Conservation (phyloP, 78 protist genomes). For the Creolimax fragrantissima region DNA sequence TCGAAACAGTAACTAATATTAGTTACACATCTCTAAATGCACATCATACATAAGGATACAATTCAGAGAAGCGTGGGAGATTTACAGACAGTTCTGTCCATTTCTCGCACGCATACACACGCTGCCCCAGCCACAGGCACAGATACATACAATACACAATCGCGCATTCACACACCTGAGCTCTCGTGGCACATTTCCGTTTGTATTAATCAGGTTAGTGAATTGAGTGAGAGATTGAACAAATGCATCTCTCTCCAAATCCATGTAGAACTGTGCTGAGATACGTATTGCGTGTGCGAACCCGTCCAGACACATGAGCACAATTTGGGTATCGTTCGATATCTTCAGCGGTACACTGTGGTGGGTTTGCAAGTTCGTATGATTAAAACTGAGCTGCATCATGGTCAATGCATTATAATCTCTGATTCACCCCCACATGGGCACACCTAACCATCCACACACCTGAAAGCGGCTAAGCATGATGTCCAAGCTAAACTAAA, state of each 20-base stretch:
- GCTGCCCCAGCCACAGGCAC: too few relatives aligned
- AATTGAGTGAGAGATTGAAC: conserved; percentile 77
- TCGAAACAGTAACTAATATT: too few relatives aligned
- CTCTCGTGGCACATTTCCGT: background rate
- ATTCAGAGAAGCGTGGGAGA: too few relatives aligned
- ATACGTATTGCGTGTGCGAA: conserved; percentile 58
- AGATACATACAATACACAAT: too few relatives aligned
- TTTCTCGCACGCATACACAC: too few relatives aligned
- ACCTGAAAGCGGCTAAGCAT: conserved; percentile 21
- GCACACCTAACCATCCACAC: background rate
- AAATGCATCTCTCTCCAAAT: conserved; percentile 81
- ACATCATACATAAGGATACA: too few relatives aligned
- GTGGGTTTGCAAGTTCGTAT: conserved; percentile 51
- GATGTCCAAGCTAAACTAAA: conserved; percentile 15
- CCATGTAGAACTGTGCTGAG: conserved; percentile 50
- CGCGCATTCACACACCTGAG: too few relatives aligned
- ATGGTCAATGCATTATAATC: too few relatives aligned
- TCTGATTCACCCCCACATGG: too few relatives aligned
- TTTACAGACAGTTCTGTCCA: too few relatives aligned
- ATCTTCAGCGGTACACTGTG: conserved; percentile 61
- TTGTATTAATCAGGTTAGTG: conserved; percentile 49
- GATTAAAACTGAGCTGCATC: background rate
- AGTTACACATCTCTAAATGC: too few relatives aligned
- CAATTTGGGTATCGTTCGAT: conserved; percentile 29
- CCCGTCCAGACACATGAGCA: conserved; percentile 66